Evolutionary conservation across 2,329 filamentous ascomycete genomes (phyloP), one percentile per base, ranked within the genome.

Genomic region (Microsporum audouinii): DNA sequence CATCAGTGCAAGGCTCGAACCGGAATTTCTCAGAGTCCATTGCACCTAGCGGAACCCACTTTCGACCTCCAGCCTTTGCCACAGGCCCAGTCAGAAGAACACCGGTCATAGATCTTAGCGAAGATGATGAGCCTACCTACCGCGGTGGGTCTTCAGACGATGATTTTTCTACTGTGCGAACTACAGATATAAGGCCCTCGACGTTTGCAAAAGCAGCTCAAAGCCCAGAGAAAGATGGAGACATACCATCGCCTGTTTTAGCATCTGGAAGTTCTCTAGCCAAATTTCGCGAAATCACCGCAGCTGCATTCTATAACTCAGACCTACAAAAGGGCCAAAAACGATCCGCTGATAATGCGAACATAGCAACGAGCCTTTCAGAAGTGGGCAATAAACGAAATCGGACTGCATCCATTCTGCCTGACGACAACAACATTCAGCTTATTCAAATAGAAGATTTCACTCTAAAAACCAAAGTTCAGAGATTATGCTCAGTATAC

Each of bases 11-110:
- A 47, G 72, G 72, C 29, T 72, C 77, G 39, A 72, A 75, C n/a
- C 71, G 74, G 39, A 71, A 71, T 60, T 69, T 60, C 61, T 82
- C 81, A 27, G 84, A 79, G 64, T 75, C 83, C 51, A 87, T 95
- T 78, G 88, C 89, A 39, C 88, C 90, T 33, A 82, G 85, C 53
- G 88, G 90, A 5, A 95, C 90, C 0, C 73, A 80, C 7, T 92
- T 88, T 68, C 81, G 83, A 65, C 78, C 82, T 43, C 80, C 77
- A 55, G 67, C 73, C 2, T 34, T 38, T 17, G 70, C 72, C 59
- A 71, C 73, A 55, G 71, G 73, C 27, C 76, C 79, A 51, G 67
- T 71, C 53, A 74, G 73, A 63, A 68, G 71, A 67, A 66, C 70
- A 56, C 71, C 75, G 43, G 71, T 72, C 60, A 67, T 80, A 31